A percentile compares a stretch with the other conserved stretches of the same genome.
phyloP scores from a whole-genome alignment of 176 grass and related monocot species.

The Triticum timopheevii region DNA sequence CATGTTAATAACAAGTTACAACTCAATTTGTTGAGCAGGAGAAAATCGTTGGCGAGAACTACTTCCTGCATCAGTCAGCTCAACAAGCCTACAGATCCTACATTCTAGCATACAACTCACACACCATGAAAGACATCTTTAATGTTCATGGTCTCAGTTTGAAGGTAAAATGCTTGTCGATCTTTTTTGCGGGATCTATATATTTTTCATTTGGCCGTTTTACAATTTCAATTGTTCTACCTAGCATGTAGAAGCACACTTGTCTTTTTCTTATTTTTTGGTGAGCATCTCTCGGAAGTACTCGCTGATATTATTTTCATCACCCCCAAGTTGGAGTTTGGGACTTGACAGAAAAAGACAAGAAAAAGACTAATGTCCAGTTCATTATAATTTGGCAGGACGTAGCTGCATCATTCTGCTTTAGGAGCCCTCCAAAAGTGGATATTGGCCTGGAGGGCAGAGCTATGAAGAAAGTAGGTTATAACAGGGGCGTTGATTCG shows the following conservation, averaged over 20 bases:
- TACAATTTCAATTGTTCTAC: background rate
- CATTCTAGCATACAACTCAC: constrained; percentile 69
- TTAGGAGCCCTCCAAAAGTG: constrained; percentile 71
- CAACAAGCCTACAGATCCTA: constrained; percentile 93
- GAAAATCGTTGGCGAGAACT: constrained; percentile 76
- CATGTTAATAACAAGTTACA: background rate
- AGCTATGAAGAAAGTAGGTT: constrained; percentile 52
- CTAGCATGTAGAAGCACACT: background rate
- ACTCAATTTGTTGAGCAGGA: constrained; percentile 58
- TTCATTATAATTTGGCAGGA: constrained; percentile 45
- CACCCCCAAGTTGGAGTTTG: background rate
- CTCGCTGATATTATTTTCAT: background rate
- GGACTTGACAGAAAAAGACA: background rate
- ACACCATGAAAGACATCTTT: constrained; percentile 79
- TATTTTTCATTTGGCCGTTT: background rate
- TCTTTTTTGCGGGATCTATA: background rate
- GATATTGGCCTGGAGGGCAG: constrained; percentile 69
- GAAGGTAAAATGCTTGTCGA: constrained; percentile 52
- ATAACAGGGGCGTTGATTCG: too few species aligned
- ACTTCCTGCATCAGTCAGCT: constrained; percentile 75
- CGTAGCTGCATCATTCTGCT: constrained; percentile 75
- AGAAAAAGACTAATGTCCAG: too few species aligned
- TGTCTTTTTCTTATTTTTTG: background rate
- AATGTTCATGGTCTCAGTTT: constrained; percentile 77
- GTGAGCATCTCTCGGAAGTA: background rate